A percentile compares a stretch with the other conserved stretches of the same genome.
These are phyloP conservation scores for Aureobasidium mangrovei DNA, from an alignment of 2,329 filamentous ascomycete genomes.

Conservation along the genomic window DNA sequence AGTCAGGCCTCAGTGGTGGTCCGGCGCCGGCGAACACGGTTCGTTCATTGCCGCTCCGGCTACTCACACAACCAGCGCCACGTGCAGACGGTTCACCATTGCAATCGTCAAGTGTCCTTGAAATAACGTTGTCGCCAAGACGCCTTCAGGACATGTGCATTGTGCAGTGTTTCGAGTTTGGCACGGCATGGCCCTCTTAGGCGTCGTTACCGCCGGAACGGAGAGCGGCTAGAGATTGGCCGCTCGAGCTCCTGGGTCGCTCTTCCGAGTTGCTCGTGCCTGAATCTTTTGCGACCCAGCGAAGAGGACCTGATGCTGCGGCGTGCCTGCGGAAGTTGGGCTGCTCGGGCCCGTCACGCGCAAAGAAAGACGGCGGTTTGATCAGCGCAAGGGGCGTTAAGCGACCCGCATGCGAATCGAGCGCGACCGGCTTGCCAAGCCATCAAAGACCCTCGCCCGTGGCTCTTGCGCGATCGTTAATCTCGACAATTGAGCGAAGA, in stretches of 20 bases:
- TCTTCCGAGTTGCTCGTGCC: slow-evolving; percentile 11
- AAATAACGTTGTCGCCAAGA: slow-evolving; percentile 1
- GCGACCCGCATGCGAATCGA: slow-evolving; percentile 13
- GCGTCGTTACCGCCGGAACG: slow-evolving; percentile 7
- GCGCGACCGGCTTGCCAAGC: slow-evolving; percentile 12
- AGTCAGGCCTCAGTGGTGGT: slow-evolving; percentile 4
- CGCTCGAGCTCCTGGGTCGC: slow-evolving; percentile 8
- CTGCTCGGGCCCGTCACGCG: slow-evolving; percentile 9
- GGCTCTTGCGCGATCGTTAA: slow-evolving; percentile 12
- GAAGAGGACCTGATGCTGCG: neutral
- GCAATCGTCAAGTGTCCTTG: slow-evolving; percentile 4
- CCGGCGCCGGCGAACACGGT: slow-evolving; percentile 3
- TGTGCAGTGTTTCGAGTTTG: slow-evolving; percentile 6
- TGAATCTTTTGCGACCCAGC: slow-evolving; percentile 3
- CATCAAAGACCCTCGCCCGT: slow-evolving; percentile 7
- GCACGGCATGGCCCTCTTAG: neutral
- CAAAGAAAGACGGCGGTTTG: slow-evolving; percentile 13
- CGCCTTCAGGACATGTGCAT: neutral
- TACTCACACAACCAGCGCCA: slow-evolving; percentile 9
- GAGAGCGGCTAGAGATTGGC: slow-evolving; percentile 5
- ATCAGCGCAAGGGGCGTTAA: slow-evolving; percentile 12
- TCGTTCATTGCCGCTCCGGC: slow-evolving; percentile 1
- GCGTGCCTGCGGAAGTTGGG: slow-evolving; percentile 12
- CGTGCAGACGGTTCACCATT: slow-evolving; percentile 7
- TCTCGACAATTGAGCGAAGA: neutral